phyloP scores from a whole-genome alignment of 176 grass and related monocot genomes.

The Juncus inflexus region DNA sequence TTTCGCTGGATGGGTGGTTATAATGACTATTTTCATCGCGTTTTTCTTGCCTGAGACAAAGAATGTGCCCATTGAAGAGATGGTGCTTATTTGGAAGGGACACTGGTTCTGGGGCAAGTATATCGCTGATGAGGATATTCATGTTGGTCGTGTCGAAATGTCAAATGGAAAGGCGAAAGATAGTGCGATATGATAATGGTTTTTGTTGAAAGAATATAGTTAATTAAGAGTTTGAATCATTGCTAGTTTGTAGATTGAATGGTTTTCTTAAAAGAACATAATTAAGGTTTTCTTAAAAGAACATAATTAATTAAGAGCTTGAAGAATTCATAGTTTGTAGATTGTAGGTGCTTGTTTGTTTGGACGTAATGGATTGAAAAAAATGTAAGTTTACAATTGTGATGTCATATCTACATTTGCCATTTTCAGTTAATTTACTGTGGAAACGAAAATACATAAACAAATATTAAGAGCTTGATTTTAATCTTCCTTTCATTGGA shows the following conservation, averaged over 20 bases:
- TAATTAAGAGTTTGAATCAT: not conserved
- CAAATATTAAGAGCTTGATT: too few species aligned
- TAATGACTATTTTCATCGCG: constrained; percentile 30
- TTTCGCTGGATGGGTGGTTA: constrained; percentile 31
- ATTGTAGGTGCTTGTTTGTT: constrained; percentile 1
- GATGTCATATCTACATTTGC: too few species aligned
- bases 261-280: not conserved
- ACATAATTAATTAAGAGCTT: not conserved
- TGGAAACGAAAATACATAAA: too few species aligned
- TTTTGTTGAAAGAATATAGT: too few species aligned
- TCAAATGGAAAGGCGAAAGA: constrained; percentile 15
- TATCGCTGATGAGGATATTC: constrained; percentile 28
- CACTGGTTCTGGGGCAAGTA: constrained; percentile 41
- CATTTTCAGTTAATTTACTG: too few species aligned
- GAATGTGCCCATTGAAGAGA: constrained; percentile 36
- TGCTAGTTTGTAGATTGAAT: not conserved
- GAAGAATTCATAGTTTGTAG: not conserved
- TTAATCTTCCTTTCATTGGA: too few species aligned
- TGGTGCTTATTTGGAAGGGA: constrained; percentile 31
- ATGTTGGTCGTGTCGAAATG: constrained; percentile 22
- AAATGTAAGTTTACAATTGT: too few species aligned
- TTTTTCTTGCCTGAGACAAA: constrained; percentile 34
- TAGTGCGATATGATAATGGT: not conserved
- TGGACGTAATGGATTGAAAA: too few species aligned
- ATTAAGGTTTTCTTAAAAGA: not conserved